phyloP scores from a whole-genome alignment of 1,139 yeast genomes.

The Cylindricascospora bacillispora region DNA sequence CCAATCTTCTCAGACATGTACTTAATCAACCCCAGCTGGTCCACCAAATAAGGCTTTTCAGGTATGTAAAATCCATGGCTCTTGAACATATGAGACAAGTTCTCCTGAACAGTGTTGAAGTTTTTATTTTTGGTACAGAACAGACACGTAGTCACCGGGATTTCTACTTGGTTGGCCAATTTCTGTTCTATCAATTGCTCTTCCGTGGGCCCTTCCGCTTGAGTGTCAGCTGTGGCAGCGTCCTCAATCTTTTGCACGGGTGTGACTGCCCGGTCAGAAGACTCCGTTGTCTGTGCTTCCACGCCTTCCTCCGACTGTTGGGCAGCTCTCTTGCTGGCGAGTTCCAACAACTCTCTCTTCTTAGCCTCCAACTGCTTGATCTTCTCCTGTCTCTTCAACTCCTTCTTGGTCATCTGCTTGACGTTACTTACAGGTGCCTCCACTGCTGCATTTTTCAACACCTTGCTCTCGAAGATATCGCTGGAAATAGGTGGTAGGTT shows the following conservation, averaged over 20 bases:
- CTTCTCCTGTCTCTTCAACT: conserved; percentile 48
- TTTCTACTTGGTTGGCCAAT: conserved; percentile 47
- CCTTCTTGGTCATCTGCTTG: conserved; percentile 43
- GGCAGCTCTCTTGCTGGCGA: conserved; percentile 46
- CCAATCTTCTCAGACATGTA: conserved; percentile 89
- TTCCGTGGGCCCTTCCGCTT: conserved; percentile 26
- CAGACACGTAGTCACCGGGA: conserved; percentile 64
- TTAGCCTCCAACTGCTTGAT: conserved; percentile 46
- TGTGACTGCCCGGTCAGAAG: too few species aligned
- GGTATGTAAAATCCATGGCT: conserved; percentile 80
- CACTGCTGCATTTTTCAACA: conserved; percentile 39
- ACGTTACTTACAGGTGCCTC: conserved; percentile 18
- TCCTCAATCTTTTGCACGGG: conserved; percentile 2
- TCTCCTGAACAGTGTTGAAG: conserved; percentile 41
- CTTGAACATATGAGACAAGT: conserved; percentile 61
- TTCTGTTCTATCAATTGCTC: conserved; percentile 45
- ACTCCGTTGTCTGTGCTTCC: conserved; percentile 5
- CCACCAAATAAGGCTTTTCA: conserved; percentile 56
- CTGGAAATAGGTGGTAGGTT: conserved; percentile 70
- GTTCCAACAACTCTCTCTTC: conserved; percentile 46
- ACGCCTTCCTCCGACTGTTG: conserved; percentile 8
- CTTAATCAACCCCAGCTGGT: conserved; percentile 57
- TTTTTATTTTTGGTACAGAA: conserved; percentile 49
- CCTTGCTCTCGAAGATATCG: conserved; percentile 66
- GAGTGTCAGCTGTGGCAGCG: neutral